A percentile compares a stretch with the other conserved stretches of the same genome.
Evolutionary conservation across 192 early-diverging fungal genomes (phyloP).

Genomic region (Pilobolus umbonatus): DNA sequence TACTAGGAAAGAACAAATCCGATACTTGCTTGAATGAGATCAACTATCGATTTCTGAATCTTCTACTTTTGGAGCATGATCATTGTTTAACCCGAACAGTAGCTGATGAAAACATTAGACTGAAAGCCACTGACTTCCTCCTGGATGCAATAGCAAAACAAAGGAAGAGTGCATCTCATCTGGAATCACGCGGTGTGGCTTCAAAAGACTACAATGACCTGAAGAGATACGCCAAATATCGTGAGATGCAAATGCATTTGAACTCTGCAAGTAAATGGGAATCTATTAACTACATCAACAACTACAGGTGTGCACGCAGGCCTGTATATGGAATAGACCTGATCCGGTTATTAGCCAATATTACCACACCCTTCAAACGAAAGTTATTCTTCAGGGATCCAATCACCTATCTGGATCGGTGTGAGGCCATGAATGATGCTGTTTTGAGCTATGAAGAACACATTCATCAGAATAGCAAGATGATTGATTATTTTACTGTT

Average conservation of each 20-base stretch:
- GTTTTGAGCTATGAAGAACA: constrained; percentile 37
- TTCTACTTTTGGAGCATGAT: constrained; percentile 34
- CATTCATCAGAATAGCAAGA: constrained; percentile 33
- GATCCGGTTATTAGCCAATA: constrained; percentile 30
- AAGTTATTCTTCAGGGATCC: not conserved
- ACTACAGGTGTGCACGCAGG: constrained; percentile 31
- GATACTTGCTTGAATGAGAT: constrained; percentile 5
- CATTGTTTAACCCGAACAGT: constrained; percentile 20
- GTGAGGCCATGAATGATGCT: constrained; percentile 27
- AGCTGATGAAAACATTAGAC: constrained; percentile 14
- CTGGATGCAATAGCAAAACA: constrained; percentile 16
- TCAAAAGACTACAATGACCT: constrained; percentile 39
- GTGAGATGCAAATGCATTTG: constrained; percentile 26
- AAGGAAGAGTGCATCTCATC: constrained; percentile 4
- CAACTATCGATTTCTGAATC: constrained; percentile 39
- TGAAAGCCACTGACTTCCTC: constrained; percentile 27
- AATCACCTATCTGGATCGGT: constrained; percentile 14
- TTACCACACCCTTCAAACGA: not conserved
- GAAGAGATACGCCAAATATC: constrained; percentile 32
- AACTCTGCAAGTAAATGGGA: constrained; percentile 35
- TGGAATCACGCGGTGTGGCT: constrained; percentile 20
- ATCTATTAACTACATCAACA: constrained; percentile 40
- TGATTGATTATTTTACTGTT: constrained; percentile 53
- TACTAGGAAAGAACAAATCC: constrained; percentile 30
- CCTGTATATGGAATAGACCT: constrained; percentile 41